These are phyloP conservation scores for Fusarium nisikadoi DNA, from an alignment of 2,329 filamentous ascomycete genomes.

Conservation along the genomic window DNA sequence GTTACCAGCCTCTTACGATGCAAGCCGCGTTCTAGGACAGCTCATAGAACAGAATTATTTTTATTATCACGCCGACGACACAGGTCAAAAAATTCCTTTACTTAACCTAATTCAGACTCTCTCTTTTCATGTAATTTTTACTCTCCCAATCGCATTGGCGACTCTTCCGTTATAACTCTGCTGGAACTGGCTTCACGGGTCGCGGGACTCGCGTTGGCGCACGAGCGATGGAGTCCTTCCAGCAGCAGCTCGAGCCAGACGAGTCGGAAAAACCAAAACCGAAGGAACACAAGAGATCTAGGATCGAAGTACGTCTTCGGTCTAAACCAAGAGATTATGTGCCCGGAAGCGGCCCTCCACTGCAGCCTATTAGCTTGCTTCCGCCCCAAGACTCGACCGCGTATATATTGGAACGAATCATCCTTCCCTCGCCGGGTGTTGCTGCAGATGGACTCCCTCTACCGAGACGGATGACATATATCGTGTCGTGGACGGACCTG, in stretches of 20 bases:
- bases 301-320: constrained; percentile 33
- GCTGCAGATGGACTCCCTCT: constrained; percentile 50
- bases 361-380: constrained; percentile 59
- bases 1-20: neutral
- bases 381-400: constrained; percentile 63
- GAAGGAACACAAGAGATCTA: constrained; percentile 1
- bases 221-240: constrained; percentile 35
- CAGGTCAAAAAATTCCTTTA: neutral
- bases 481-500: constrained; percentile 65
- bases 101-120: accelerated
- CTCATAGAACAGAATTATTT: neutral
- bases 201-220: constrained; percentile 12
- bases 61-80: neutral
- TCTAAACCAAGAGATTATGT: constrained; percentile 50
- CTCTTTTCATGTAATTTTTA: neutral
- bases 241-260: constrained; percentile 12
- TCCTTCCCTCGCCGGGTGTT: constrained; percentile 53
- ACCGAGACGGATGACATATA: constrained; percentile 61
- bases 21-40: neutral
- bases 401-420: constrained; percentile 66
- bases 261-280: constrained; percentile 27
- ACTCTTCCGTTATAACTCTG: neutral
- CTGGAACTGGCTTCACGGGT: constrained; percentile 9
- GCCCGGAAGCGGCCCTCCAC: constrained; percentile 59
- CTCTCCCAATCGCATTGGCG: neutral